Base-by-base conservation (phyloP, 116 monocot genomes). In the Phalaenopsis hybrid region DNA sequence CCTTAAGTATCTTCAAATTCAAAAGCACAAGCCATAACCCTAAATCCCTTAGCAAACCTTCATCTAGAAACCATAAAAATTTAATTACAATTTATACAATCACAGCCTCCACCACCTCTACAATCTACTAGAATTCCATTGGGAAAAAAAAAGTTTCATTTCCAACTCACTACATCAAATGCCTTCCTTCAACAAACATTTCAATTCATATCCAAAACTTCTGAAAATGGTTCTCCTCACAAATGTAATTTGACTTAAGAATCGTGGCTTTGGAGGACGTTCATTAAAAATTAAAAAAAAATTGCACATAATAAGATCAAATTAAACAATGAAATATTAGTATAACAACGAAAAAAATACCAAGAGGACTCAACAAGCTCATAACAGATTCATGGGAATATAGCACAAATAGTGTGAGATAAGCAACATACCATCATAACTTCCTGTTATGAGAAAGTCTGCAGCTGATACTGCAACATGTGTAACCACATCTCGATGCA, bases 401-500 rank as follows among this genome's bases (percentile, higher is more conserved):
- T 12, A 12, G 21, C 23, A 65, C 6, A 70, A 37, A 73, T 1
- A 73, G 15, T 3, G 41, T 3, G 5, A 73, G 31, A 34, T 2
- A 48, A 69, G 9, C 13, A 75, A 46, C 75, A 6, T 46, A 94
- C 97, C 99, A 85, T 99, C 99, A 5, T 63, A 73, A 79, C 99
- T 99, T 81, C 92, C 99, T 7, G 99, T 93, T 34, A 99, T 91
- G 79, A 99, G 92, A 82, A 95, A 99, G 57, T 99, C 99, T 0
- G 99, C 92, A 7, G 88, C 78, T 0, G 99, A 99, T 4, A 93
- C 93, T 6, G 95, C 93, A 13, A 99, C 99, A 80, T 99, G 99
- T 16, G 95, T 95, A 65, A 95, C 99, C 3, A 95, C 95, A 84
- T 99, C 99, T 12, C 99, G 87, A 73, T 99, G 99, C 99, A 99